phyloP scores from a whole-genome alignment of 2,329 filamentous ascomycete species.

The Bimuria novae-zelandiae region DNA sequence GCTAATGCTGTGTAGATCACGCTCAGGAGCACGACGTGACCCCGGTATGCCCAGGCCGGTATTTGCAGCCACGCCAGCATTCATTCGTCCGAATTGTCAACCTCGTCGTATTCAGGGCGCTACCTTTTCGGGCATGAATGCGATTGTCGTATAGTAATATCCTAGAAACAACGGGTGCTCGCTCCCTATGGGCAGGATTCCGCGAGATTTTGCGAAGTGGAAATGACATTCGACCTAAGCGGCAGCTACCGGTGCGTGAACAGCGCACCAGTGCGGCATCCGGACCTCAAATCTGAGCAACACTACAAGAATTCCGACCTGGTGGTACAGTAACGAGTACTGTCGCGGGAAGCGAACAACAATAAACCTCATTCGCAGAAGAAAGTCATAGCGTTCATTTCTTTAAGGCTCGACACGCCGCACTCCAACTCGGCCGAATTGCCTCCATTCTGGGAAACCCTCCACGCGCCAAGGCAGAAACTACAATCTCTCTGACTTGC shows the following conservation, averaged over 20 bases:
- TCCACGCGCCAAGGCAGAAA: not conserved
- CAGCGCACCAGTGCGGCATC: no score
- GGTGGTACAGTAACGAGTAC: not conserved
- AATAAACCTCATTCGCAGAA: not conserved
- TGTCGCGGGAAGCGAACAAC: not conserved
- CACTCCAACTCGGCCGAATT: not conserved
- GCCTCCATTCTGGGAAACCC: not conserved
- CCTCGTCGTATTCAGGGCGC: not conserved
- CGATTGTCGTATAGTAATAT: not conserved
- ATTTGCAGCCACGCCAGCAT: not conserved
- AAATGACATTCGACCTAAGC: no score
- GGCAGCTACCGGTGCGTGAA: no score
- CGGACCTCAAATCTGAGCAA: no score
- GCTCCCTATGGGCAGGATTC: not conserved
- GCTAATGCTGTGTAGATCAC: not conserved
- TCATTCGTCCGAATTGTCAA: not conserved
- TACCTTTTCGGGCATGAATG: not conserved
- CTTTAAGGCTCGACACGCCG: not conserved
- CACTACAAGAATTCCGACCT: not conserved
- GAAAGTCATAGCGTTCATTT: not conserved
- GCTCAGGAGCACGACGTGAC: not conserved
- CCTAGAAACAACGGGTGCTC: not conserved
- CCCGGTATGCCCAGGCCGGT: not conserved
- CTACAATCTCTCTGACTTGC: not conserved
- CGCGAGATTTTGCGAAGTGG: no score